phyloP scores from a whole-genome alignment of 2,329 filamentous ascomycete species.

The Aspergillus candidus region DNA sequence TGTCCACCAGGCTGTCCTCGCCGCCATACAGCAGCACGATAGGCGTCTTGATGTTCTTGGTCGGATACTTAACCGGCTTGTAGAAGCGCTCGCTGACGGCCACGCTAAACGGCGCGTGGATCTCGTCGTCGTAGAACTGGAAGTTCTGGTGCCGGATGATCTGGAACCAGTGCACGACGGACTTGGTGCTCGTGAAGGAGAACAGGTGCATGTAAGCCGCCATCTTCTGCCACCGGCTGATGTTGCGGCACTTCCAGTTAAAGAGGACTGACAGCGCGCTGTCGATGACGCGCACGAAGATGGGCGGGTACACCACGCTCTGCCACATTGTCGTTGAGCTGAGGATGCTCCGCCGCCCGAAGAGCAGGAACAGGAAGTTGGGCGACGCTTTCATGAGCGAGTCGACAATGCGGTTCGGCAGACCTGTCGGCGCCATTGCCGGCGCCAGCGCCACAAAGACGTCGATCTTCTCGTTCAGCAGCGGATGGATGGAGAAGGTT shows the following conservation, averaged over 20 bases:
- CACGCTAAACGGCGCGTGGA: slow-evolving; percentile 68
- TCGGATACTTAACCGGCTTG: slow-evolving; percentile 93
- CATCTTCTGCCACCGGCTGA: slow-evolving; percentile 79
- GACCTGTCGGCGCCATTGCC: slow-evolving; percentile 89
- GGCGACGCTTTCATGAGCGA: slow-evolving; percentile 90
- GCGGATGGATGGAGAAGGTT: slow-evolving; percentile 83
- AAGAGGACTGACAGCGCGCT: slow-evolving; percentile 76
- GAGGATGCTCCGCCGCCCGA: slow-evolving; percentile 84
- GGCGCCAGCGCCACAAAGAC: slow-evolving; percentile 94
- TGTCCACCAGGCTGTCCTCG: slow-evolving; percentile 88
- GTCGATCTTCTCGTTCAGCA: slow-evolving; percentile 85
- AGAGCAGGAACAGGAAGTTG: slow-evolving; percentile 84
- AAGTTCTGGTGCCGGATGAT: slow-evolving; percentile 95
- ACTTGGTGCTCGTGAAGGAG: slow-evolving; percentile 94
- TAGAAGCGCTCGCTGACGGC: slow-evolving; percentile 75
- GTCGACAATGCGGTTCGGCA: slow-evolving; percentile 86
- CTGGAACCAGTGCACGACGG: slow-evolving; percentile 98
- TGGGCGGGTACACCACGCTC: slow-evolving; percentile 85
- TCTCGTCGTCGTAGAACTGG: slow-evolving; percentile 97
- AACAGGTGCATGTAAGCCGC: slow-evolving; percentile 94
- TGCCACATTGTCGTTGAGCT: slow-evolving; percentile 97
- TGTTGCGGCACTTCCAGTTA: slow-evolving; percentile 81
- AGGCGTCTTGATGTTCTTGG: slow-evolving; percentile 92
- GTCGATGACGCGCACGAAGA: slow-evolving; percentile 86
- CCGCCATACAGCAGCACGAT: slow-evolving; percentile 92